Evolutionary conservation across 805 yeast genomes (phyloP), one percentile per base, ranked within the genome.

Genomic region (Candida adriatica): DNA sequence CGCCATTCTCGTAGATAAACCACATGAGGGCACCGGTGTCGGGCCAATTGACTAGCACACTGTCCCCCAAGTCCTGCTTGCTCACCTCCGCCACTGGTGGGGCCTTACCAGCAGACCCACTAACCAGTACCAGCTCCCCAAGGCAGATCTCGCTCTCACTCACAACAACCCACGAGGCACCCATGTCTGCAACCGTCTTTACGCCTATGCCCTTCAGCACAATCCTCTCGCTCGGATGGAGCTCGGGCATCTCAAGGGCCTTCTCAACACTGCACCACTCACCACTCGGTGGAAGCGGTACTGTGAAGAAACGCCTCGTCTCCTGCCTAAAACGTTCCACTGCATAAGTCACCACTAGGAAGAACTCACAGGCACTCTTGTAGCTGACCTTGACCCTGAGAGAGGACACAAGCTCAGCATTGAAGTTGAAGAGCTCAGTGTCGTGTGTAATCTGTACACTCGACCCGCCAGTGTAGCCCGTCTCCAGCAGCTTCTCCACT

Each of bases 391-490:
- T 58, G 46, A 31, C 61, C 31, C 35, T 54, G 32, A 32, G 34
- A 18, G 38, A 45, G 29, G 46, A 29, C 2, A 16, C 23, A 11
- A 47, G 43, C 28, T 57, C 61, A 29, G 47, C 49, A 4, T 43
- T 18, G 20, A 62, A 55, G 2, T 41, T 33, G 32, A 62, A 64
- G 6, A 64, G 35, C 0, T 42, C 29, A 14, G 39, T 33, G 7
- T 26, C 47, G n/a, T n/a, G n/a, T n/a, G n/a, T n/a, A n/a, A n/a
- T 34, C 20, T 50, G 52, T 29, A 65, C 35, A 18, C 58, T 51
- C 1, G 58, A 42, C 0, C 70, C 70, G 1, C 66, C 65, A 28
- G 52, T 53, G 37, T 38, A 56, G 1, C 59, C 51, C 26, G 56
- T 62, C 2, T 31, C 22, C 16, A 45, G 42, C 2, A 32, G 24